Base-by-base conservation (phyloP, 495 filamentous ascomycete genomes). In the Neurospora sp. region DNA sequence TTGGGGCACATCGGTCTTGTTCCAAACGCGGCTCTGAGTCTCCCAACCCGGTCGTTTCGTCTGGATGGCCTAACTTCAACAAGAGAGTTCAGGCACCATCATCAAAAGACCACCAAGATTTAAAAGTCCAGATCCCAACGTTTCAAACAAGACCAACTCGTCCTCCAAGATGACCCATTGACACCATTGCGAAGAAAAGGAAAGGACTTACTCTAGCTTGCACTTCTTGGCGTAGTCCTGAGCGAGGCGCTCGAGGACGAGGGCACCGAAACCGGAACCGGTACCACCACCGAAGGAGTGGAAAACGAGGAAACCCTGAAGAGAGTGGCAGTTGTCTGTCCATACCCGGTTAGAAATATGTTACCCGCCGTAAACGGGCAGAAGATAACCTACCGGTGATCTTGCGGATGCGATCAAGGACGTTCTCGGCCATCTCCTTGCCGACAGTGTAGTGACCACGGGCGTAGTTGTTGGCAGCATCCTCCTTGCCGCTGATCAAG, bases 381-480 rank as follows among this genome's bases (percentile, higher is more conserved):
- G 39, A 35, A 73, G 39, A 40, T 9, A 35, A 42, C 73, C 73
- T 84, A 94, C 92, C 93, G 79, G 87, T 87, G 81, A 96, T 90
- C 79, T 91, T 92, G 76, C 93, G 92, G 79, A 97, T 90, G 78
- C 91, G 91, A 78, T 96, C 93, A 76, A 94, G 85, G 74, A 94
- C 93, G 71, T 86, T 89, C 77, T 95, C 93, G 69, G 93, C 90
- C 80, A 96, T 87, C 84, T 96, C 93, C 87, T 96, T 97, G 83
- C 93, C 93, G 76, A 96, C 90, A 69, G 93, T 97, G 82, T 97
- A 97, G 82, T 97, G 93, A 74, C 93, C 93, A 85, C 93, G 92
- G 75, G 93, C 93, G 85, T 97, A 97, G 87, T 97, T 97, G 83
- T 96, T 97, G 79, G 93, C 92, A 71, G 93, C 93, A 88, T 97